Conservation (phyloP, 2,329 filamentous ascomycete species). For the Mollisiaceae sp. region DNA sequence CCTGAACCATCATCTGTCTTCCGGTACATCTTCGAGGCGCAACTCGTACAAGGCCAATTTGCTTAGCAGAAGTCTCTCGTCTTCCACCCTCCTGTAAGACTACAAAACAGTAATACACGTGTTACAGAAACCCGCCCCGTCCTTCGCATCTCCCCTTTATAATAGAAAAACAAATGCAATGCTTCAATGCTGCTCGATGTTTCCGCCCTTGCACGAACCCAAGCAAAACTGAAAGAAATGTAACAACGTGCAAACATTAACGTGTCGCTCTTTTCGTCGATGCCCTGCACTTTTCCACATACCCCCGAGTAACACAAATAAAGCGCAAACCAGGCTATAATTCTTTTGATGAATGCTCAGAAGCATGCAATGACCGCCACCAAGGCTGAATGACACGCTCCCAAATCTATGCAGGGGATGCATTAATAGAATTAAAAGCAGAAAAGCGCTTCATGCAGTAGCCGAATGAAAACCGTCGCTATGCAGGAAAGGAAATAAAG, state of each 20-base stretch:
- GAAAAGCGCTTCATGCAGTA: constrained; percentile 33
- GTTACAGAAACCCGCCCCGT: constrained; percentile 2
- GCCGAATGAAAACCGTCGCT: constrained; percentile 44
- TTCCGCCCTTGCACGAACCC: constrained; percentile 11
- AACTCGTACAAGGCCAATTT: constrained; percentile 4
- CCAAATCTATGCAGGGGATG: constrained; percentile 32
- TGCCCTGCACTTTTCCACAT: constrained; percentile 8
- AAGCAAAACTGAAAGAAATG: constrained; percentile 18
- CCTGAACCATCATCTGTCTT: neutral
- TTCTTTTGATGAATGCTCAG: constrained; percentile 18
- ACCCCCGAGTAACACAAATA: constrained; percentile 3
- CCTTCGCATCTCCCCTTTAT: constrained; percentile 21
- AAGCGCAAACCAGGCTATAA: constrained; percentile 10
- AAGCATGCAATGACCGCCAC: constrained; percentile 20
- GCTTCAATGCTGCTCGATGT: constrained; percentile 13
- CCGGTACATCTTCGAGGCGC: neutral
- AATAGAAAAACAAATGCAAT: constrained; percentile 29
- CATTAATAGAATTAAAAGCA: constrained; percentile 29
- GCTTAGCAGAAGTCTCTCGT: neutral
- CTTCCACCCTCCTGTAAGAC: neutral
- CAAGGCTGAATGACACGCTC: constrained; percentile 12
- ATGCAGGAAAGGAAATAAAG: constrained; percentile 45
- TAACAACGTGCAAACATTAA: constrained; percentile 27
- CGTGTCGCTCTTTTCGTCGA: constrained; percentile 16
- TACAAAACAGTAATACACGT: neutral